Evolutionary conservation across 129 eudicot genomes (phyloP), one percentile per base, ranked within the genome.

Genomic region (Saposhnikovia divaricata): DNA sequence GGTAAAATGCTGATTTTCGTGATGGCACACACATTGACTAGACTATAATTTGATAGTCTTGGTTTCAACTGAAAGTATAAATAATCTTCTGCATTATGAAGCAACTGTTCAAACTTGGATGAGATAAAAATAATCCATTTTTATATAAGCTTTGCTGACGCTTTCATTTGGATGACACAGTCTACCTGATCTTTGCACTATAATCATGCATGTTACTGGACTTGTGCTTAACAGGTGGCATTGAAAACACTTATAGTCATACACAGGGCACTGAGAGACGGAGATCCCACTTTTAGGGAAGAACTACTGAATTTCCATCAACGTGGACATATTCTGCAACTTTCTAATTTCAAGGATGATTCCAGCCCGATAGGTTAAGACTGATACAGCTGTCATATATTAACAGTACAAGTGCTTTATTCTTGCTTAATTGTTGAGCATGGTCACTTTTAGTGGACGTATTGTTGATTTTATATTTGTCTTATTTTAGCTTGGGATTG

Each of bases 211-310:
- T 39, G 8, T 71, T 71, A 7, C 43, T 69, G 25, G 34, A 9
- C 7, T 18, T 47, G 37, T 46, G 57, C 40, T 82, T 72, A 80
- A 82, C 89, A 95, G 98, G 98, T 95, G 85, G 98, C 98, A 16
- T 69, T 95, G 76, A 95, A 95, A 79, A 90, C 98, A 12, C 85
- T 95, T 76, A 89, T 95, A 81, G 98, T 95, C 46, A 87, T 95
- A n/a, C 98, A 95, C 82, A 92, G 98, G 82, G 80, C 90, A 18
- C 77, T 95, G 83, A 89, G 98, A 85, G 98, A 95, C 46, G 98
- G 98, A 72, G 98, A 95, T 88, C 96, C 96, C 39, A 90, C 97
- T 61, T 95, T 95, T 57, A 85, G 93, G 68, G 98, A 95, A 84
- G 98, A 95, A 81, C 92, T 95, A 75, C 70, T 92, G 69, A 90